A percentile compares a stretch with the other conserved stretches of the same genome.
Evolutionary conservation across 208 protist genomes (phyloP).

Genomic region (Novymonas esmeraldas): DNA sequence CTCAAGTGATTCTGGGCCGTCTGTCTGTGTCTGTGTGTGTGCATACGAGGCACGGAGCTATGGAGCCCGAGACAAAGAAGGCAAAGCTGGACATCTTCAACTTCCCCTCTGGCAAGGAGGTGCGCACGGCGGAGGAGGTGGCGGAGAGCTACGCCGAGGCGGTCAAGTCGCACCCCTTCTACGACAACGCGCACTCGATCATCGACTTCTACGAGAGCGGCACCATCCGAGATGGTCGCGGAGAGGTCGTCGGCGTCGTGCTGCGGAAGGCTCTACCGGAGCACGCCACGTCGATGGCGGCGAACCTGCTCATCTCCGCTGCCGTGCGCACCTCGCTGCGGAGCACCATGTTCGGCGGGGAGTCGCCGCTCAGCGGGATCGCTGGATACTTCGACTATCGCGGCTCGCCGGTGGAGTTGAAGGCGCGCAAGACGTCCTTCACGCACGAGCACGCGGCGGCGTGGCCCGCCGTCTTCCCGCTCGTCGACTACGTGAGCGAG

Average conservation of each 20-base stretch:
- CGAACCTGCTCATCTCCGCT: constrained; percentile 69
- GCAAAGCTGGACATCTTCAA: constrained; percentile 42
- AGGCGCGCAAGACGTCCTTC: constrained; percentile 89
- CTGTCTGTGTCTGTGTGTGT: background rate
- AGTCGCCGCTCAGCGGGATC: constrained; percentile 86
- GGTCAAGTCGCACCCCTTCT: constrained; percentile 84
- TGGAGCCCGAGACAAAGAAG: constrained; percentile 41
- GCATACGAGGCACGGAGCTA: background rate
- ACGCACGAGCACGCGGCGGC: constrained; percentile 66
- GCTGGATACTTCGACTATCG: constrained; percentile 92
- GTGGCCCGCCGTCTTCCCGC: constrained; percentile 85
- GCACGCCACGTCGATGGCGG: constrained; percentile 62
- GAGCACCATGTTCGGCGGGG: constrained; percentile 79
- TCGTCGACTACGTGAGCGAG: constrained; percentile 88
- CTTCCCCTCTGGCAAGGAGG: constrained; percentile 14
- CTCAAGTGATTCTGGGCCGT: background rate
- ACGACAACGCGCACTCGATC: constrained; percentile 72
- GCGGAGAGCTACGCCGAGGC: constrained; percentile 61
- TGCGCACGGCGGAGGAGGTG: constrained; percentile 36
- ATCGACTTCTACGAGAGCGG: constrained; percentile 68
- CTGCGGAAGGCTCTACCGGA: constrained; percentile 68
- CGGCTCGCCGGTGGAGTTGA: constrained; percentile 82
- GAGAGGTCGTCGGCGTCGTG: constrained; percentile 65
- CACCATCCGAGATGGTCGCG: constrained; percentile 70
- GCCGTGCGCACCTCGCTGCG: constrained; percentile 71